Evolutionary conservation across 208 protist species (phyloP).

Genomic region (Herpetomonas samuelpessoai): DNA sequence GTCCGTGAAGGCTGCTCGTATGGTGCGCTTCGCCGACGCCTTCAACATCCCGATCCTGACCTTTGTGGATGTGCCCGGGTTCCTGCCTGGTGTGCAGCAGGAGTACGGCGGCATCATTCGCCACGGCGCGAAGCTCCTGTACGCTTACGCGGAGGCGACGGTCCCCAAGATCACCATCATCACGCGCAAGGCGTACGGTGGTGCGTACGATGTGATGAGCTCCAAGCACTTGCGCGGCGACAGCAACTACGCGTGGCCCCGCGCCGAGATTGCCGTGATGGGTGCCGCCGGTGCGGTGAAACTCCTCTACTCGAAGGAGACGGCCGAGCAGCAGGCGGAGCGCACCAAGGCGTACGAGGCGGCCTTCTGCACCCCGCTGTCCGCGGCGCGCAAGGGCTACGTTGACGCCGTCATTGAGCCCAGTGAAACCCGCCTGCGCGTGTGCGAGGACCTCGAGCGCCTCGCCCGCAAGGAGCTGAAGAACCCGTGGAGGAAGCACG

Average conservation of each 20-base stretch:
- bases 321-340: conserved; percentile 41
- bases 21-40: conserved; percentile 96
- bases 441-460: conserved; percentile 94
- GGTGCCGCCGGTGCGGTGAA: conserved; percentile 93
- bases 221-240: conserved; percentile 95
- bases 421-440: conserved; percentile 59
- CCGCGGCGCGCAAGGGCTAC: conserved; percentile 90
- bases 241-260: conserved; percentile 95
- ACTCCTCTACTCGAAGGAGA: conserved; percentile 84
- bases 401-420: conserved; percentile 95
- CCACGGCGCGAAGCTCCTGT: conserved; percentile 97
- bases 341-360: conserved; percentile 73
- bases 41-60: conserved; percentile 98
- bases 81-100: conserved; percentile 92
- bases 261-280: conserved; percentile 96
- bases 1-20: conserved; percentile 88
- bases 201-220: conserved; percentile 96
- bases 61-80: conserved; percentile 97
- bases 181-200: conserved; percentile 96
- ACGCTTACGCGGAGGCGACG: conserved; percentile 96
- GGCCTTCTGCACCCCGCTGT: conserved; percentile 90
- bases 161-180: conserved; percentile 97
- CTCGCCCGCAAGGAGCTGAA: conserved; percentile 81
- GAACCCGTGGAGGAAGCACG: conserved; percentile 94
- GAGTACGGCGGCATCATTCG: conserved; percentile 95